phyloP scores from a whole-genome alignment of 371 early-diverging fungal species.

The Rhizopus microsporus region DNA sequence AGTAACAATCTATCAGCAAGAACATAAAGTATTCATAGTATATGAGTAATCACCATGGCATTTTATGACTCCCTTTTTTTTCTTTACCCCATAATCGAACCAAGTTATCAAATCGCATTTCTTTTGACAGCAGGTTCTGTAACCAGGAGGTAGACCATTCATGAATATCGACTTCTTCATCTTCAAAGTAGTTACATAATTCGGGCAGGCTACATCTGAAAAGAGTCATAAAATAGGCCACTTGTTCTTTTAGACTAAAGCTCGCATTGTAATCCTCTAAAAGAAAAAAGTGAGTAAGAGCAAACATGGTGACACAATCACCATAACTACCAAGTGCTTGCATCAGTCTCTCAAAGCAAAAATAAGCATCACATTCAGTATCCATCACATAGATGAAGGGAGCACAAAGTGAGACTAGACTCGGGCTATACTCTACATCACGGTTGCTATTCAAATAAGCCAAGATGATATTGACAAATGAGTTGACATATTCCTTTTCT shows the following conservation, averaged over 20 bases:
- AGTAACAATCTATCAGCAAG: slow-evolving; percentile 67
- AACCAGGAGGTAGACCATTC: slow-evolving; percentile 94
- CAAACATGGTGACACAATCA: not conserved
- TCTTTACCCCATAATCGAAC: slow-evolving; percentile 79
- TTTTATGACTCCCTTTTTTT: not conserved
- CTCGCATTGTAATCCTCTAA: slow-evolving; percentile 63
- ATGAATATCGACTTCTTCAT: slow-evolving; percentile 90
- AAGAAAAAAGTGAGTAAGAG: not conserved
- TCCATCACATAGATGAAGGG: slow-evolving; percentile 80
- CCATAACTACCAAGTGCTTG: slow-evolving; percentile 60
- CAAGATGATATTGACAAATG: slow-evolving; percentile 82
- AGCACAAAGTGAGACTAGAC: slow-evolving; percentile 79
- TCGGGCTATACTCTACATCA: slow-evolving; percentile 75
- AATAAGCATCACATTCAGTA: slow-evolving; percentile 80
- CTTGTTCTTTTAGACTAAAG: slow-evolving; percentile 63
- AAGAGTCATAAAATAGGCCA: slow-evolving; percentile 81
- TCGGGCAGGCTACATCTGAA: slow-evolving; percentile 79
- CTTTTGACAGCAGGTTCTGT: slow-evolving; percentile 74
- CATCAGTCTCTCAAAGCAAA: slow-evolving; percentile 78
- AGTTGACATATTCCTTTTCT: slow-evolving; percentile 33
- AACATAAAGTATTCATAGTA: not conserved
- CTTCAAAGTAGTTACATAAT: slow-evolving; percentile 87
- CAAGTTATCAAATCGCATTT: slow-evolving; percentile 77
- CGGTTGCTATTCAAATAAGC: slow-evolving; percentile 81
- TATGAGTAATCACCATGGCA: not conserved